Base-by-base conservation (phyloP, 2,329 filamentous ascomycete genomes). In the Monilinia polystroma region DNA sequence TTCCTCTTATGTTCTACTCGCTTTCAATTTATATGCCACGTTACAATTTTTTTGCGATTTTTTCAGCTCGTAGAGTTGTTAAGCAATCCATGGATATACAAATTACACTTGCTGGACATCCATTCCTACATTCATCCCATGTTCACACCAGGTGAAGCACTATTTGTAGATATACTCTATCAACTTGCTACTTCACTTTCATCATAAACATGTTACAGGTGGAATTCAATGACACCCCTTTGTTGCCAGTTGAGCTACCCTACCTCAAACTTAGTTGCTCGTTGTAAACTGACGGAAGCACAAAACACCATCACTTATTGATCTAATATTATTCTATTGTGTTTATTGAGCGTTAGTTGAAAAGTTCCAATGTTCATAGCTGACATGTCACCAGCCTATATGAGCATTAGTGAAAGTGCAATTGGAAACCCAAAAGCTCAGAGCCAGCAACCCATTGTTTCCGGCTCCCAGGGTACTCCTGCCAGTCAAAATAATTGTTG, bases 311-410 rank as follows among this genome's bases (percentile, higher is more conserved):
- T 38, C 14, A 7, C n/a, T 23, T n/a, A 14, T 18, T 12, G 3
- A 26, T 38, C 18, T 49, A 41, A 14, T 20, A 51, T 51, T 12
- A 26, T 51, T 26, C 11, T 26, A 3, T 38, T 23, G 26, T 16
- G 8, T 23, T 18, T 26, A 1, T 12, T 41, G 11, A 8, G n/a
- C 7, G 47, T n/a, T 26, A 11, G n/a, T 8, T 51, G n/a, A 10
- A 11, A 26, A 26, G 23, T 6, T 51, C 18, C n/a, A 38, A 6
- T 26, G 14, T 26, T 51, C 14, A n/a, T 26, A 4, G 32, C 58
- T 62, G 26, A 62, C 14, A 26, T 51, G 23, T 62, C n/a, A 62
- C 32, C 51, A 62, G 58, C 45, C 20, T 62, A 62, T 12, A 51
- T 51, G 8, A 62, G 7, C 45, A 62, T 62, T 8, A 62, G 58